Conservation (phyloP, 2,329 filamentous ascomycete genomes). For the Pyrenophora tritici-repentis region DNA sequence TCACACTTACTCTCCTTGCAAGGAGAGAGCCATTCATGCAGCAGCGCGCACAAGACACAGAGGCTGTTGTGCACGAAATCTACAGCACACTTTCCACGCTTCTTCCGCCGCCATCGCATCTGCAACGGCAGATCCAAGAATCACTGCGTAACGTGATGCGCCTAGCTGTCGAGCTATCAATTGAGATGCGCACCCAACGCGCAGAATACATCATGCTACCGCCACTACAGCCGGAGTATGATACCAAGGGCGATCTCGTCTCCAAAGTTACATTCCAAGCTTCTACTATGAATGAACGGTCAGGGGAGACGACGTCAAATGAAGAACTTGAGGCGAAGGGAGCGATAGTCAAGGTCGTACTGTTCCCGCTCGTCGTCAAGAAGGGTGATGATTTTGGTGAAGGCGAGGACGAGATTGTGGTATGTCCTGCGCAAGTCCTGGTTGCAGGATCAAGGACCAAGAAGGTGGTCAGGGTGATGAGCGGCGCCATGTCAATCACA, state of each 20-base stretch:
- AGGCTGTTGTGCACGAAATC: slow-evolving; percentile 92
- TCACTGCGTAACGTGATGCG: slow-evolving; percentile 87
- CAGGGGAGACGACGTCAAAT: slow-evolving; percentile 70
- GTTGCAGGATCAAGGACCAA: slow-evolving; percentile 62
- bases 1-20: slow-evolving; percentile 86
- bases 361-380: slow-evolving; percentile 96
- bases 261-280: slow-evolving; percentile 92
- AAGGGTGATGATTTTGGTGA: slow-evolving; percentile 87
- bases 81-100: slow-evolving; percentile 82
- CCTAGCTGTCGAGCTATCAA: slow-evolving; percentile 84
- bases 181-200: slow-evolving; percentile 96
- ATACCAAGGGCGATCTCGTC: slow-evolving; percentile 85
- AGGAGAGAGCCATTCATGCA: slow-evolving; percentile 77
- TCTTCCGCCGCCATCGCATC: slow-evolving; percentile 81
- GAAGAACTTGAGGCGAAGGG: slow-evolving; percentile 78
- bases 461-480: slow-evolving; percentile 57
- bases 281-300: slow-evolving; percentile 91
- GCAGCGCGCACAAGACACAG: slow-evolving; percentile 86
- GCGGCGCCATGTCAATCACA: slow-evolving; percentile 56
- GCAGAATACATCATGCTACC: slow-evolving; percentile 99
- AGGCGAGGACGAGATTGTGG: slow-evolving; percentile 92
- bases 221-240: slow-evolving; percentile 91
- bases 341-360: slow-evolving; percentile 83
- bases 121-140: slow-evolving; percentile 79
- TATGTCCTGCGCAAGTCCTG: slow-evolving; percentile 92